Base-by-base conservation (phyloP, 129 eudicot genomes). In the Flaveria bidentis region DNA sequence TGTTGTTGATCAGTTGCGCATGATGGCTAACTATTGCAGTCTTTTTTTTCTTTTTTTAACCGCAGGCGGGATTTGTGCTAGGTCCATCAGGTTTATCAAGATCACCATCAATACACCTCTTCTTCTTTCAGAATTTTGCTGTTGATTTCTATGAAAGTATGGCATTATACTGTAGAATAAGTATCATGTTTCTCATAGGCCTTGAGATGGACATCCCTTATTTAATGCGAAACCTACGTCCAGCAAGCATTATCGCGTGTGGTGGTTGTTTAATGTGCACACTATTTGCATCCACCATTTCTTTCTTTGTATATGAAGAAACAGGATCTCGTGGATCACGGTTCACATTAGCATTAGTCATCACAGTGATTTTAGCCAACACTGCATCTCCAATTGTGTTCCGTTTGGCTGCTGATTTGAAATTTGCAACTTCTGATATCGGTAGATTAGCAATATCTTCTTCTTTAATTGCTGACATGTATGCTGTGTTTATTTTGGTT, bases 1-100 rank as follows among this genome's bases (percentile, higher is more conserved):
- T 28, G 11, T 39, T 30, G 47, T 36, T n/a, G 33, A 26, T 61
- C 17, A 26, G 12, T 4, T 26, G n/a, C n/a, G n/a, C n/a, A 62
- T 62, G 30, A 26, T 62, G 20, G 3, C 4, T 56, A 78, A 60
- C 9, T 42, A 22, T 61, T 44, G 2, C 9, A 15, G 20, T 44
- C 52, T 60, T 18, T n/a, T 45, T 33, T 30, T 0, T 30, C 0
- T 0, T 75, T 4, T n/a, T 47, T 52, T 50, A 39, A n/a, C 75
- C 49, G 69, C 96, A 92, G 98, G 96, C 98, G 12, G 98, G 98
- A 33, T 79, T 90, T 52, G 83, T 93, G 68, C 78, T 90, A 71
- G 96, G 98, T 65, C 96, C 96, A 15, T 88, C 98, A 1, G 83
- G 86, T 28, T 78, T 93, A 39, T 93, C 96, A 8, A 87, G 80